Evolutionary conservation across 768 basidiomycete genomes (phyloP), one percentile per base, ranked within the genome.

Genomic region (Boletellus emodensis): DNA sequence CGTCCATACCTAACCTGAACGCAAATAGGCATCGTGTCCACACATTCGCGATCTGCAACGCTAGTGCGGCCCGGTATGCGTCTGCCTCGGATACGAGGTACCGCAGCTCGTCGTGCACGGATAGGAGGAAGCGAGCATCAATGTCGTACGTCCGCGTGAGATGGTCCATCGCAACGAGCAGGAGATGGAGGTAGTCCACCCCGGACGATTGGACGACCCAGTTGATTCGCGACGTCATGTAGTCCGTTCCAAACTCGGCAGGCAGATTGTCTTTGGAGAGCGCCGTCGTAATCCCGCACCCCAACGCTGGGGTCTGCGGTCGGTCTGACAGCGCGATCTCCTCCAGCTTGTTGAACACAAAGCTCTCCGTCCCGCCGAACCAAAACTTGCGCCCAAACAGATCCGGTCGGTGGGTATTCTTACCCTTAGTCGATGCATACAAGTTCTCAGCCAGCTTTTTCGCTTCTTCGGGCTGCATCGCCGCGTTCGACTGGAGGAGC

Each of bases 121-220:
- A 97, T 43, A 98, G 86, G 40, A 99, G 84, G 68, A 95, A 99
- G 7, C 96, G 81, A 1, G 94, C 94, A 11, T 87, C 62, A 61
- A 98, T 96, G 57, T 79, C 71, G 71, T 94, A 98, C 47, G 81
- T 84, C 40, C 70, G 67, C 49, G 86, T 83, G 34, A 99, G 80
- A 65, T 95, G 78, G 53, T 93, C 83, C 94, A 97, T 98, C 6
- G 92, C 81, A 41, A 94, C 91, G 61, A 99, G 92, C 52, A 98
- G 80, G 35, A 99, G 83, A 62, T 99, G 96, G 9, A 98, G 84
- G 64, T 99, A 98, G 68, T 98, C 96, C 38, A 98, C 95, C 4
- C 95, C 96, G 0, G 94, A 96, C 4, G 94, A 97, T 62, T 98
- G 96, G 6, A 98, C 96, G 43, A 94, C 96, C 96, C 96, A 98